phyloP scores from a whole-genome alignment of 148 eudicot species.

The Nyssa sinensis region DNA sequence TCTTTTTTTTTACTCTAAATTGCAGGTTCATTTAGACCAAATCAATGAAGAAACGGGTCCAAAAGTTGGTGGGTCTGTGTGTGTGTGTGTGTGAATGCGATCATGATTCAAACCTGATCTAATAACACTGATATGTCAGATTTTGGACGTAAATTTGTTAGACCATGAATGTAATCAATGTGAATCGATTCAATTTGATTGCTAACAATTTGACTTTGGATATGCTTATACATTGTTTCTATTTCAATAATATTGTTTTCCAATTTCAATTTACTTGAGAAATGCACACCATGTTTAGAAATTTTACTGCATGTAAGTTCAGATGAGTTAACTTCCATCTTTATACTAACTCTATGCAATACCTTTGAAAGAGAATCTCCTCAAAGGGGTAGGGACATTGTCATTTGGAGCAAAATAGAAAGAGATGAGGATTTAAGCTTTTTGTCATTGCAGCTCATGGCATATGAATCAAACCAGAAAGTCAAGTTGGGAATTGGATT shows the following conservation, averaged over 20 bases:
- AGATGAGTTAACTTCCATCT: not conserved
- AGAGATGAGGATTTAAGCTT: not conserved
- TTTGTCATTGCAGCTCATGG: not conserved
- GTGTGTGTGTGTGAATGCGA: not conserved
- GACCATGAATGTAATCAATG: not conserved
- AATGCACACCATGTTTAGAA: not conserved
- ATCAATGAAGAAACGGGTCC: conserved; percentile 48
- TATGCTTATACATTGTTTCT: not conserved
- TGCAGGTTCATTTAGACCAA: conserved; percentile 72
- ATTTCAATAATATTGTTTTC: not conserved
- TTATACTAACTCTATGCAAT: not conserved
- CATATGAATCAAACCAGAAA: not conserved
- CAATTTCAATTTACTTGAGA: not conserved
- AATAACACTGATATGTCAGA: too few relatives aligned
- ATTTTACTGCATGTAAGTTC: not conserved
- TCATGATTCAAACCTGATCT: too few relatives aligned
- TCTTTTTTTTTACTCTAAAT: conserved; percentile 11
- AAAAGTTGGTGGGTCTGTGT: conserved; percentile 50
- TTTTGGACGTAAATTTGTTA: not conserved
- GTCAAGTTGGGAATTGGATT: not conserved
- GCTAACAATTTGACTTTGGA: not conserved
- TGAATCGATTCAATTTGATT: not conserved
- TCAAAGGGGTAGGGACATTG: not conserved
- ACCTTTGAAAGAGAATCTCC: not conserved
- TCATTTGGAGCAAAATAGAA: not conserved